Conservation (phyloP, 1,139 yeast species). For the Komagataea norvegica region DNA sequence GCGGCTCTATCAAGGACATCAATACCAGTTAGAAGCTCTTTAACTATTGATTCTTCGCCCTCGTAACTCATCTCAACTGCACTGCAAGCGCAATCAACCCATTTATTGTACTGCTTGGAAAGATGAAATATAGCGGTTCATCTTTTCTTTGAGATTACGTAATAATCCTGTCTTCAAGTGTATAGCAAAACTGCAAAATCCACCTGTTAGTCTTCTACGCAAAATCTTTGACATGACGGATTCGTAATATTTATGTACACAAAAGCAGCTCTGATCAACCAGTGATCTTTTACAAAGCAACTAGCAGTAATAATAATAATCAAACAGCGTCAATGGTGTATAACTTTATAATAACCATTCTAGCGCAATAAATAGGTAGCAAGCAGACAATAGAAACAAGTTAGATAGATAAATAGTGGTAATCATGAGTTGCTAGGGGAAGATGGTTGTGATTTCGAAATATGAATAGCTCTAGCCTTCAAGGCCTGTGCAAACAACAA, state of each 20-base stretch:
- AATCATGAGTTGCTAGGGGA: constrained; percentile 2
- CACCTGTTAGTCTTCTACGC: too few relatives aligned
- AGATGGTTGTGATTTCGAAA: constrained; percentile 23
- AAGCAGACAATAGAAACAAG: not conserved
- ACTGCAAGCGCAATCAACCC: too few relatives aligned
- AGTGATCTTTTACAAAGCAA: too few relatives aligned
- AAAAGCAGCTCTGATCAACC: too few relatives aligned
- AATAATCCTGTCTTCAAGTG: too few relatives aligned
- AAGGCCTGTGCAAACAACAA: constrained; percentile 72
- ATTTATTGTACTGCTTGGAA: too few relatives aligned
- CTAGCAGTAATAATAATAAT: too few relatives aligned
- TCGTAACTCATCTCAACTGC: not conserved
- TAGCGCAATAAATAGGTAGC: not conserved
- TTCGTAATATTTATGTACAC: too few relatives aligned
- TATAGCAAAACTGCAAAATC: too few relatives aligned
- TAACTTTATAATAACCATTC: not conserved
- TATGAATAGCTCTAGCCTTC: constrained; percentile 54
- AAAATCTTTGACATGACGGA: too few relatives aligned
- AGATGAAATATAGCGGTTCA: too few relatives aligned
- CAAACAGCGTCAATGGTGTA: not conserved
- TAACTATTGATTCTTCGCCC: not conserved
- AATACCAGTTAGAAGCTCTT: not conserved
- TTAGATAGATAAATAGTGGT: not conserved
- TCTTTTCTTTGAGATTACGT: too few relatives aligned
- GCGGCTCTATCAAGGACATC: not conserved